Evolutionary conservation across 2,329 filamentous ascomycete species (phyloP).

Genomic region (Penicillium paneum): DNA sequence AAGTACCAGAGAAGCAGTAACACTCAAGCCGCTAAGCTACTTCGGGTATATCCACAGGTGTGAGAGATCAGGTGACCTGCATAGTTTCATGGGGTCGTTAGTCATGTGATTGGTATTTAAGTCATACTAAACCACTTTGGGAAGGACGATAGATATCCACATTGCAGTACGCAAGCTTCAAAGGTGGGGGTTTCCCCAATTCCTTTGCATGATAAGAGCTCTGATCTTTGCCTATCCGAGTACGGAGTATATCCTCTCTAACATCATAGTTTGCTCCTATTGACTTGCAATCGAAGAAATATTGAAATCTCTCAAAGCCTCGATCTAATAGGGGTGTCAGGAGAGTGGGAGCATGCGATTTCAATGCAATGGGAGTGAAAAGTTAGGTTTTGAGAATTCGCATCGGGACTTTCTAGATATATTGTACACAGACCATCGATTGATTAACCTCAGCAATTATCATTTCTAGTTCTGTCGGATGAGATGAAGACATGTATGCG

Average conservation of each 20-base stretch:
- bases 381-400: not conserved
- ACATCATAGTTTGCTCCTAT: not conserved
- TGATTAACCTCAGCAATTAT: not conserved
- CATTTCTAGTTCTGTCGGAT: conserved; percentile 2
- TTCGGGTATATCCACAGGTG: too few relatives aligned
- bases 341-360: not conserved
- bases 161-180: not conserved
- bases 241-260: too few relatives aligned
- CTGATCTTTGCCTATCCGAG: not conserved
- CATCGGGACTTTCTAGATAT: not conserved
- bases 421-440: not conserved
- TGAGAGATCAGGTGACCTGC: too few relatives aligned
- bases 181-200: not conserved
- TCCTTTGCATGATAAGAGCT: not conserved
- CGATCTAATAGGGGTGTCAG: not conserved
- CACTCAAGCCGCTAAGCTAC: too few relatives aligned
- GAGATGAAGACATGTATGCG: conserved; percentile 13
- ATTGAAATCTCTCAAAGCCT: not conserved
- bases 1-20: too few relatives aligned
- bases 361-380: not conserved
- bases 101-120: too few relatives aligned
- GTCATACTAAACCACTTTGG: not conserved
- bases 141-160: not conserved
- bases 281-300: not conserved
- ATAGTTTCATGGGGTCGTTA: too few relatives aligned